These are phyloP conservation scores for Xylariaceae sp. DNA, from an alignment of 2,329 filamentous ascomycete species.

Conservation along the genomic window DNA sequence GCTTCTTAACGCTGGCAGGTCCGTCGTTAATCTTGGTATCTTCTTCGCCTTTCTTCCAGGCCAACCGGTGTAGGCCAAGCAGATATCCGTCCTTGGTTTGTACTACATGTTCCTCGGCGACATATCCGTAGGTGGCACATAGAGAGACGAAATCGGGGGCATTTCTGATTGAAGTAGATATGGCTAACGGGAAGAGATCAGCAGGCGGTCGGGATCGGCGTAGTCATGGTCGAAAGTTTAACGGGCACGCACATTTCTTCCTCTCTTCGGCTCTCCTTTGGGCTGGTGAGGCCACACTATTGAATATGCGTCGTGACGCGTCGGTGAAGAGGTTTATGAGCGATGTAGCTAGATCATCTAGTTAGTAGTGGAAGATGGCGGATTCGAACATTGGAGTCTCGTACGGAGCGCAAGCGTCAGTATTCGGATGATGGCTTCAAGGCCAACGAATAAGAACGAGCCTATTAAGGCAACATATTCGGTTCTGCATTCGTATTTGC, in stretches of 20 bases:
- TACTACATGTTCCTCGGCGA: conserved; percentile 93
- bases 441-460: conserved; percentile 81
- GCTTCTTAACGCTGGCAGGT: conserved; percentile 73
- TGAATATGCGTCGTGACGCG: conserved; percentile 82
- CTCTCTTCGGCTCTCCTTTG: conserved; percentile 71
- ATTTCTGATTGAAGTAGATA: conserved; percentile 80
- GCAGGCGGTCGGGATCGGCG: conserved; percentile 61
- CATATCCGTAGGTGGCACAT: conserved; percentile 90
- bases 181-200: conserved; percentile 62
- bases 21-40: conserved; percentile 78
- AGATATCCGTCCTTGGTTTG: conserved; percentile 95
- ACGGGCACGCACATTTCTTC: conserved; percentile 62
- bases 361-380: conserved; percentile 29
- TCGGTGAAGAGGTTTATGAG: conserved; percentile 84
- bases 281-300: conserved; percentile 74
- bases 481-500: conserved; percentile 55
- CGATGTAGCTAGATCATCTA: conserved; percentile 65
- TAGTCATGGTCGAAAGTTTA: conserved; percentile 37
- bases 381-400: conserved; percentile 42
- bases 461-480: conserved; percentile 88
- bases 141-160: conserved; percentile 93
- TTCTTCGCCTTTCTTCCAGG: conserved; percentile 83
- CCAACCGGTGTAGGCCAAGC: conserved; percentile 85
- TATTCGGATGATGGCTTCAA: conserved; percentile 84
- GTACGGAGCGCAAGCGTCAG: conserved; percentile 87